Base-by-base conservation (phyloP, 2,329 filamentous ascomycete species). In the Dactylonectria macrodidyma region DNA sequence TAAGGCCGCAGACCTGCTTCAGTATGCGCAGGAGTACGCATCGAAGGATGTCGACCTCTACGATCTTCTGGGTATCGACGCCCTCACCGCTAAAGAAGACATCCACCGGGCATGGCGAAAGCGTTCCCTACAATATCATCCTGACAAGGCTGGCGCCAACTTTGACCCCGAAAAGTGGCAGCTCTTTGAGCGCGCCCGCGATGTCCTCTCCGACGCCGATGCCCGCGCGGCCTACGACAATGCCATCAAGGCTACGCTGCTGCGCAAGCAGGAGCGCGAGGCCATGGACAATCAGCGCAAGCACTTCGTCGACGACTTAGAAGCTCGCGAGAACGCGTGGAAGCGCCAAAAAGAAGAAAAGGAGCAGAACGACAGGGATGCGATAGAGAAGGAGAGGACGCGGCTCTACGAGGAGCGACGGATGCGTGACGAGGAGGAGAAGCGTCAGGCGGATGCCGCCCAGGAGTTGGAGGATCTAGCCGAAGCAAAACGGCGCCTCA, bases 41-140 rank as follows among this genome's bases (percentile, higher is more conserved):
- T 83, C 86, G 62, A 84, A 87, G n/a, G 84, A 87, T 65, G 80
- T 89, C 73, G 93, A 97, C 80, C 92, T 95, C 71, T 97, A 96
- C 84, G 89, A 88, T 30, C 87, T 97, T 30, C 88, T 97, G 16
- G 88, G 88, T 62, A 85, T 96, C 57, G 84, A 90, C 63, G 85
- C 90, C 22, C 87, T 90, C 19, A 89, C 91, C 0, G 83, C 87
- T 22, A 91, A 92, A 63, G 83, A 89, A n/a, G 92, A 95, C 69
- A 92, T 97, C 76, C 91, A 93, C 71, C 91, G 92, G 73, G 94
- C 94, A 51, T 98, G 95, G 86, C 90, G 94, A 66, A 93, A 93
- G 75, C 91, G 92, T 34, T 94, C 94, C 3, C 86, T 97, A n/a
- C 94, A 94, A 77, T 94, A 95, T 84, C 95, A 98, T 80, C 95